phyloP scores from a whole-genome alignment of 2,329 filamentous ascomycete species.

The Geosmithia putterillii region DNA sequence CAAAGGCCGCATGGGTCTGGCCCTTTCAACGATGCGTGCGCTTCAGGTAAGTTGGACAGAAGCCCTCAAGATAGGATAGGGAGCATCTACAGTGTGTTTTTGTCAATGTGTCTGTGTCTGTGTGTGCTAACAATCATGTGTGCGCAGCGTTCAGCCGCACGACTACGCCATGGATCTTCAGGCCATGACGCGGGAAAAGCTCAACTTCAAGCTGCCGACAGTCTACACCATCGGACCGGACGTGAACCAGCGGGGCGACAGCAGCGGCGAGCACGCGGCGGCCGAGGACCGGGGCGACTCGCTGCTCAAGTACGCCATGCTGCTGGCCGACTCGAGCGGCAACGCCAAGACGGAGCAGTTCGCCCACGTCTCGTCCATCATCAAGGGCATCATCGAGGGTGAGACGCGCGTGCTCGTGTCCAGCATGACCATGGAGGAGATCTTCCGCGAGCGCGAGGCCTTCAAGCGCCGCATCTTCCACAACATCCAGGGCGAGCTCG shows the following conservation, averaged over 20 bases:
- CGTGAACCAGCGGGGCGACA: slow-evolving; percentile 43
- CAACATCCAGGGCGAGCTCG: slow-evolving; percentile 68
- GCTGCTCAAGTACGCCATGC: slow-evolving; percentile 70
- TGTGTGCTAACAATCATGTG: background rate
- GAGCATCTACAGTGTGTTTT: background rate
- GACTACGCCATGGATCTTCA: slow-evolving; percentile 76
- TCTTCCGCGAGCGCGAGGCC: slow-evolving; percentile 64
- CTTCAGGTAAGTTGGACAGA: slow-evolving; percentile 22
- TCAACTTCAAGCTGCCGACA: slow-evolving; percentile 70
- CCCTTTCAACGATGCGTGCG: slow-evolving; percentile 56
- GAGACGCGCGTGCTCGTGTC: slow-evolving; percentile 75
- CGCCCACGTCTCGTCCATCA: slow-evolving; percentile 67
- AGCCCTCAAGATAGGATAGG: background rate
- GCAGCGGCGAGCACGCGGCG: slow-evolving; percentile 6
- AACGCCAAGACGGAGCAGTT: slow-evolving; percentile 23
- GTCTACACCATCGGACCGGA: slow-evolving; percentile 80
- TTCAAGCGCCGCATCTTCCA: slow-evolving; percentile 66
- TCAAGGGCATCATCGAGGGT: slow-evolving; percentile 83
- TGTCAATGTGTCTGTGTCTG: background rate
- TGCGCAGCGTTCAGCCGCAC: slow-evolving; percentile 51
- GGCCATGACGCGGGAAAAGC: slow-evolving; percentile 82
- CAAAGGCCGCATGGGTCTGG: slow-evolving; percentile 62
- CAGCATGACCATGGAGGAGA: slow-evolving; percentile 87
- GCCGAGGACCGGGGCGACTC: slow-evolving; percentile 43
- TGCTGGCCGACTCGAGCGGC: slow-evolving; percentile 59